Evolutionary conservation across 768 basidiomycete species (phyloP).

Genomic region (Fibroporia radiculosa): DNA sequence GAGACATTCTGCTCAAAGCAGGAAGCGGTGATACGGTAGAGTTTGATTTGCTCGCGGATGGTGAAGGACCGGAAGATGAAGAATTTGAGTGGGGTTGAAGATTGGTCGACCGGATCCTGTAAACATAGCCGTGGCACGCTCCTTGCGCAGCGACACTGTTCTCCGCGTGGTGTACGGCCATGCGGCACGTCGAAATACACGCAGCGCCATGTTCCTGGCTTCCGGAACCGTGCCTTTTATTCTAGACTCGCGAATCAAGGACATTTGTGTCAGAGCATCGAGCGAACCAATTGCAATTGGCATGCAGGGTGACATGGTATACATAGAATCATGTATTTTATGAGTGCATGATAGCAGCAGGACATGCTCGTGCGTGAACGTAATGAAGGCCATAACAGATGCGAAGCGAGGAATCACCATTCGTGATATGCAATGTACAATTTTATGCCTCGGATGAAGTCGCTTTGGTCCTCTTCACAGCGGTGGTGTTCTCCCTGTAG

Average conservation of each 20-base stretch:
- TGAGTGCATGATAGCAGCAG: conserved; percentile 14
- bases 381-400: conserved; percentile 18
- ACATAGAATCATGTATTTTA: conserved; percentile 26
- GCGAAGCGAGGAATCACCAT: conserved; percentile 13
- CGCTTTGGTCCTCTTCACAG: conserved; percentile 75
- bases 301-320: conserved; percentile 18
- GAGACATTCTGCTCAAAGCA: conserved; percentile 32
- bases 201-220: too few relatives aligned
- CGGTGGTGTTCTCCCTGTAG: conserved; percentile 78
- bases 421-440: conserved; percentile 7
- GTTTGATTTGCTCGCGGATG: conserved; percentile 31
- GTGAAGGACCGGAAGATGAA: conserved; percentile 8
- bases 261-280: too few relatives aligned
- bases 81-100: conserved; percentile 11
- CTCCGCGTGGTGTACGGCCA: too few relatives aligned
- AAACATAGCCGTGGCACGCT: too few relatives aligned
- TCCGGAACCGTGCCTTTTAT: too few relatives aligned
- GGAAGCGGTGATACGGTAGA: conserved; percentile 25
- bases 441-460: conserved; percentile 42
- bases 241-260: neutral
- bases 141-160: too few relatives aligned
- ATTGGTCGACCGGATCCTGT: too few relatives aligned
- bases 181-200: too few relatives aligned
- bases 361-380: conserved; percentile 13
- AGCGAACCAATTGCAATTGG: neutral